Conservation (phyloP, 2,329 filamentous ascomycete genomes). For the Apiospora phragmitis region DNA sequence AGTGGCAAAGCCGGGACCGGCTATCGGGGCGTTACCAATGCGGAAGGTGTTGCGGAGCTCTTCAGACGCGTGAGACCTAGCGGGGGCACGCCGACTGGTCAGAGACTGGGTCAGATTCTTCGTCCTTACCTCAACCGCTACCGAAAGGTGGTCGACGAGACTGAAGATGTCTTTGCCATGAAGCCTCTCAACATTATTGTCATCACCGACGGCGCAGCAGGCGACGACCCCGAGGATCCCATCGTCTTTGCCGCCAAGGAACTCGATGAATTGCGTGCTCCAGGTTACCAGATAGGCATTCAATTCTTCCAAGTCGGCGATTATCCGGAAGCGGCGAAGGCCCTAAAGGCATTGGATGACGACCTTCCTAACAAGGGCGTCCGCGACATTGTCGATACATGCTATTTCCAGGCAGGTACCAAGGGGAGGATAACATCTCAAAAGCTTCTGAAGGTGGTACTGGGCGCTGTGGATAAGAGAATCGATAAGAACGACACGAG, state of each 20-base stretch:
- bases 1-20: constrained; percentile 45
- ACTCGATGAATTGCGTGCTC: constrained; percentile 69
- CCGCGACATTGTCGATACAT: constrained; percentile 90
- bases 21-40: constrained; percentile 64
- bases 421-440: constrained; percentile 60
- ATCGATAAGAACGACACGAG: constrained; percentile 49
- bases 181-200: constrained; percentile 91
- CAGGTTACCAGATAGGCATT: constrained; percentile 81
- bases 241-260: constrained; percentile 68
- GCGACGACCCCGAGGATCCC: constrained; percentile 73
- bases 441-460: constrained; percentile 76
- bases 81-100: constrained; percentile 74
- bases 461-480: constrained; percentile 72
- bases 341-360: constrained; percentile 76
- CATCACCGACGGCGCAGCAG: constrained; percentile 82
- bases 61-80: constrained; percentile 66
- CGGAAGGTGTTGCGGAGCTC: constrained; percentile 62
- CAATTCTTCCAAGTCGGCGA: constrained; percentile 95
- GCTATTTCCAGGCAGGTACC: constrained; percentile 64
- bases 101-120: constrained; percentile 70
- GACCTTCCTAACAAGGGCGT: constrained; percentile 58
- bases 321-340: constrained; percentile 62
- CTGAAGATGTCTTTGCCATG: constrained; percentile 43
- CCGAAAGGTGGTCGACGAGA: constrained; percentile 36
- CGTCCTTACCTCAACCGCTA: constrained; percentile 67